Percentiles rank a stretch among this genome's conserved stretches.
These are phyloP conservation scores for Tetracladium marchalianum DNA, from an alignment of 495 filamentous ascomycete genomes.

Conservation along the genomic window DNA sequence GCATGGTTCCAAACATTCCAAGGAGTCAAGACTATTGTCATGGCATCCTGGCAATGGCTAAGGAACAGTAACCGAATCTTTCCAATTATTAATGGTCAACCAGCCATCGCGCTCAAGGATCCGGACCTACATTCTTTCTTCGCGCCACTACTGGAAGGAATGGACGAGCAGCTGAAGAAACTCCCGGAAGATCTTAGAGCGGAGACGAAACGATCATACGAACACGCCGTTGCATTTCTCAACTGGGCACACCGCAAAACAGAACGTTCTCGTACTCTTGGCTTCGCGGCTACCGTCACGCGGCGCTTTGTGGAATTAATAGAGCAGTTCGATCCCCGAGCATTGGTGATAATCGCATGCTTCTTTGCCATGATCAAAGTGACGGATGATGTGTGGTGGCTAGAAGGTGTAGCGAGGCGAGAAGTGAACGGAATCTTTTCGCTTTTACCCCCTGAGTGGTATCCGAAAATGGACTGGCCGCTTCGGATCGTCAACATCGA, in stretches of 20 bases:
- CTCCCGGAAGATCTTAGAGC: constrained; percentile 13
- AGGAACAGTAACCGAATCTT: constrained; percentile 37
- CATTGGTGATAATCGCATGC: constrained; percentile 42
- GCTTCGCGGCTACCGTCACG: constrained; percentile 49
- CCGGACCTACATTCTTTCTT: constrained; percentile 31
- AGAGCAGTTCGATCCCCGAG: constrained; percentile 37
- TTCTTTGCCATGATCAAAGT: constrained; percentile 46
- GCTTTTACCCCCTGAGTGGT: constrained; percentile 41
- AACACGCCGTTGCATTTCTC: constrained; percentile 43
- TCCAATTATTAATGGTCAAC: constrained; percentile 45
- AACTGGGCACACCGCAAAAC: constrained; percentile 46
- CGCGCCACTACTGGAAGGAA: constrained; percentile 36
- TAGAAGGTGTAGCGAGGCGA: constrained; percentile 43
- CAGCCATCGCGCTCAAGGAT: constrained; percentile 36
- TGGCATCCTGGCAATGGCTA: constrained; percentile 32
- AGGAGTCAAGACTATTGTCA: constrained; percentile 39
- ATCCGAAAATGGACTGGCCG: constrained; percentile 46
- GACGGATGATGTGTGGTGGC: constrained; percentile 44
- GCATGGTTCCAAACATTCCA: constrained; percentile 52
- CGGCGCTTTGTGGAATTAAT: constrained; percentile 45
- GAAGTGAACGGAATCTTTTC: constrained; percentile 44
- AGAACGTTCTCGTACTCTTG: constrained; percentile 39
- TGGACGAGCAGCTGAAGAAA: constrained; percentile 35
- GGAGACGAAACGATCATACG: constrained; percentile 39
- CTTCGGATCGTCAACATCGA: constrained; percentile 35